These are phyloP conservation scores for Phytophthora idaei DNA, from an alignment of 352 stramenopile species.

Conservation along the genomic window DNA sequence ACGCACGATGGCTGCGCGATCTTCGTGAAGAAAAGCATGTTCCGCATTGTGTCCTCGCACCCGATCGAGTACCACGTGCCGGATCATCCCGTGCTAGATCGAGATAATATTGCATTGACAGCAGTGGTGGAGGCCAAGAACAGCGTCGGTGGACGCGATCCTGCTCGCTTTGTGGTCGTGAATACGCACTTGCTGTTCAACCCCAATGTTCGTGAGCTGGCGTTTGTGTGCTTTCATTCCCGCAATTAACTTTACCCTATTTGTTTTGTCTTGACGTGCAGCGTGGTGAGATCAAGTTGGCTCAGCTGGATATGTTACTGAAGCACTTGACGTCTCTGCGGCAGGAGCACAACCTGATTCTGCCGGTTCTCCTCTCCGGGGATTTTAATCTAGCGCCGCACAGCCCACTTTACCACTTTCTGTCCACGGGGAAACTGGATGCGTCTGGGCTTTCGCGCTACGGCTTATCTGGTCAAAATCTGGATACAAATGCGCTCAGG, in stretches of 20 bases:
- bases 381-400: constrained; percentile 76
- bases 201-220: constrained; percentile 45
- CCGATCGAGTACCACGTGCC: constrained; percentile 54
- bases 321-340: constrained; percentile 38
- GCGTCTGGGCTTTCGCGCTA: constrained; percentile 49
- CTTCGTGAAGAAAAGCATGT: constrained; percentile 56
- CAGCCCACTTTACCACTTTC: constrained; percentile 68
- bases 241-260: neutral
- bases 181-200: constrained; percentile 82
- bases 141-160: constrained; percentile 3
- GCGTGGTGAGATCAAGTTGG: constrained; percentile 72
- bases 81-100: constrained; percentile 52
- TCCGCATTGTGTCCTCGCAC: constrained; percentile 50
- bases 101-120: constrained; percentile 64
- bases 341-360: constrained; percentile 12
- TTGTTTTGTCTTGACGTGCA: constrained; percentile 18
- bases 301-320: constrained; percentile 60
- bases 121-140: constrained; percentile 47
- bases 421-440: constrained; percentile 53
- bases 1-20: constrained; percentile 73
- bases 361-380: constrained; percentile 60
- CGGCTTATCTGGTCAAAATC: constrained; percentile 55
- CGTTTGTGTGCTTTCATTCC: neutral
- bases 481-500: constrained; percentile 28
- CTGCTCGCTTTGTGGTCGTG: constrained; percentile 54